Base-by-base conservation (phyloP, 257 asterid species). In the Verbascum thapsus region DNA sequence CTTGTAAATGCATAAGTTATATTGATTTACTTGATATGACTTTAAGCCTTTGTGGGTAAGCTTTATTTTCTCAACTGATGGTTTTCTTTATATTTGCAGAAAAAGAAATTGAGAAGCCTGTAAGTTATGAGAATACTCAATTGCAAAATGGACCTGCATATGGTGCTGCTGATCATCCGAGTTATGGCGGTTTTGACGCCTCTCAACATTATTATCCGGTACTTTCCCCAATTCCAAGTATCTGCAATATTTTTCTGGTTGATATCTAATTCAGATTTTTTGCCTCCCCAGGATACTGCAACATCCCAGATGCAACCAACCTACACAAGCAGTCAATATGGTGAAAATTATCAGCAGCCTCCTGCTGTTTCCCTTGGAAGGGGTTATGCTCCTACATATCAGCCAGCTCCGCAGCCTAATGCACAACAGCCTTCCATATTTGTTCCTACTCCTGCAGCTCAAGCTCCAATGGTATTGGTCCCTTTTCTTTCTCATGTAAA, bases 391-490 rank as follows among this genome's bases (percentile, higher is more conserved):
- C 81, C 88, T 64, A 16, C 85, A 18, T 88, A 80, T 73, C 95
- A 81, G 65, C 78, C 83, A 61, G 66, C 64, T 67, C 74, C 82
- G 38, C 95, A 69, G 63, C 81, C 87, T 45, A 81, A 66, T 58
- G 37, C 60, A 5, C 81, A 61, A 49, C 95, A 72, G 54, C 95
- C 95, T 34, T 61, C 68, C 67, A 89, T 85, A 13, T 92, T 92
- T 69, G 69, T 92, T 67, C 99, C 99, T 53, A 66, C 95, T 69
- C 90, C 85, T 49, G 75, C 78, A 58, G 44, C 85, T 64, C 84
- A 79, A 68, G 70, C 81, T 70, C 78, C 84, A 45, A 49, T 35
- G 88, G 98, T 87, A 78, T 45, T 11, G 22, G 39, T 58, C 49
- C 39, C 40, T 62, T 61, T 54, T 64, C 23, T 71, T 59, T 50